Evolutionary conservation across 805 yeast genomes (phyloP), one percentile per base, ranked within the genome.

Genomic region (Hanseniaspora vineae): DNA sequence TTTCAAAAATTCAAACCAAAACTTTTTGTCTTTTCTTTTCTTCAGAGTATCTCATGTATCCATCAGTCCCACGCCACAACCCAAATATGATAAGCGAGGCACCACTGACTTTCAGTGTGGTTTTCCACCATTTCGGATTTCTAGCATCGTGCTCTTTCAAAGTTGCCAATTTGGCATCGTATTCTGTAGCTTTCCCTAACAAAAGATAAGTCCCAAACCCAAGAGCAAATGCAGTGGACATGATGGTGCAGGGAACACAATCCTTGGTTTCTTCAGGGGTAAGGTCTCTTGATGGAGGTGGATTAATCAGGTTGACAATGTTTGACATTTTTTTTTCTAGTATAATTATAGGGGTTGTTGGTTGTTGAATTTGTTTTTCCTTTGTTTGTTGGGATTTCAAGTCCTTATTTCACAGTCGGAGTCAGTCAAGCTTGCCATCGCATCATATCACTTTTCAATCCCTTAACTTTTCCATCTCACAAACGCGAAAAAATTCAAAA

Each of bases 231-330:
- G 72, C 56, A 1, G 86, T 71, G 42, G 83, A 81, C 68, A 81
- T 75, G 1, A 78, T 59, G 51, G 83, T 82, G 56, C 95, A 84
- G 2, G 83, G 78, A 1, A 80, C 53, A 57, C 95, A 84, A 52
- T 75, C 80, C 50, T 67, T 67, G 39, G 63, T 54, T 45, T 69
- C 69, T 20, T 19, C 43, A 6, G 43, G 43, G 1, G 66, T 55
- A 13, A 73, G 56, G 45, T 66, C 71, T 23, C 75, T 61, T 11
- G 72, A 53, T 6, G 69, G 64, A 2, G 77, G 73, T 1, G 78
- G 78, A 51, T 69, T 71, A 58, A 80, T 73, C 1, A 78, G 67
- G n/a, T 71, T 65, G 6, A 69, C 52, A 9, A 80, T 76, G 56
- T 78, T 62, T 10, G 43, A 40, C 43, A 40, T 40, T 20, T 19